Base-by-base conservation (phyloP, 2,329 filamentous ascomycete species). In the Pezicula neosporulosa region DNA sequence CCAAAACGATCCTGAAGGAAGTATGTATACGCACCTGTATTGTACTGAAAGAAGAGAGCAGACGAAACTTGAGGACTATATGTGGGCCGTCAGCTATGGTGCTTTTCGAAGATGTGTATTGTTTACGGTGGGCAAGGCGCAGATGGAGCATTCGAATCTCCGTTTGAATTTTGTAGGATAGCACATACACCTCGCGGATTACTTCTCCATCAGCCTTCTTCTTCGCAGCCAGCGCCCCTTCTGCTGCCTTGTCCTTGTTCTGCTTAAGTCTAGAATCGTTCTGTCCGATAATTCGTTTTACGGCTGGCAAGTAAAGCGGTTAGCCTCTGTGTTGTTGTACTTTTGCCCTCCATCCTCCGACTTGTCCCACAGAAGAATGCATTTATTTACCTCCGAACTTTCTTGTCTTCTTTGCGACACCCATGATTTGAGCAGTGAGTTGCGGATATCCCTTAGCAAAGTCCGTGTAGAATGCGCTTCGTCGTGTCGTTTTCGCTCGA, bases 31-130 rank as follows among this genome's bases (percentile, higher is more conserved):
- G 30, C 30, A 33, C 30, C 87, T 48, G 86, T 87, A 73, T 97
- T 97, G 77, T 90, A 87, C 66, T 89, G 81, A 72, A 95, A 95
- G 82, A 95, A 96, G 71, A 96, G 83, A 56, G 83, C 81, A 18
- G 88, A 90, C 12, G 90, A 87, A 65, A 89, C 87, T 74, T 94
- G 89, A 5, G 88, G 87, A 46, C 80, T 83, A 61, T 53, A 45
- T 8, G 39, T 41, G 48, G 51, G 52, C 50, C 50, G 33, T 51
- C 43, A 48, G 49, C 39, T 43, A 6, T 12, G 41, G 16, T 24
- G 33, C 9, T 33, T 13, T 19, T 24, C 24, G 24, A 24, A 4
- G 24, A 39, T 6, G 15, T 39, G 8, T 16, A 8, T n/a, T 9
- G 6, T 15, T 39, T 39, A 9, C 36, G 9, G 19, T 39, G 6